Conservation (phyloP, 352 stramenopile genomes). For the Globisporangium perplexum region DNA sequence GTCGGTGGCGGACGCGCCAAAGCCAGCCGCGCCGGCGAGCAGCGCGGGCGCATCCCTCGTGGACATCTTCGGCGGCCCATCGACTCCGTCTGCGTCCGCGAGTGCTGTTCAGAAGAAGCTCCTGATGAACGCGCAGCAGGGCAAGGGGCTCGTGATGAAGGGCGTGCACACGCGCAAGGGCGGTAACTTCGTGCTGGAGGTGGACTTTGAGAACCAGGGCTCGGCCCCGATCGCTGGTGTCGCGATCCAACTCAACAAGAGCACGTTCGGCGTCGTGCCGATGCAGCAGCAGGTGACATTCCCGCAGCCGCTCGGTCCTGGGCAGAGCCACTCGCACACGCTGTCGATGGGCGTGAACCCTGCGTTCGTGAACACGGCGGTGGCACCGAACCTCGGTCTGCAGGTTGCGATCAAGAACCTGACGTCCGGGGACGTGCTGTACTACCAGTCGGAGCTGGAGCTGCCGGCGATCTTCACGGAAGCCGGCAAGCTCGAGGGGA, state of each 20-base stretch:
- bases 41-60: slow-evolving; percentile 38
- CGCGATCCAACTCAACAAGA: slow-evolving; percentile 98
- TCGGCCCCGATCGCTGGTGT: slow-evolving; percentile 84
- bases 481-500: slow-evolving; percentile 86
- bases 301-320: slow-evolving; percentile 48
- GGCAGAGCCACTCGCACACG: slow-evolving; percentile 72
- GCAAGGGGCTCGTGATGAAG: slow-evolving; percentile 90
- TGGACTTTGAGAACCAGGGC: slow-evolving; percentile 88
- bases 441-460: slow-evolving; percentile 93
- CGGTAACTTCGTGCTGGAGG: slow-evolving; percentile 63
- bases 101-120: slow-evolving; percentile 53
- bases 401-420: slow-evolving; percentile 98
- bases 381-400: slow-evolving; percentile 76
- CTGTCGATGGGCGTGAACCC: slow-evolving; percentile 78
- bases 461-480: slow-evolving; percentile 88
- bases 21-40: slow-evolving; percentile 24
- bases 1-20: slow-evolving; percentile 54
- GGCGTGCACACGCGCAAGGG: slow-evolving; percentile 58
- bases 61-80: slow-evolving; percentile 81
- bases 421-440: slow-evolving; percentile 90
- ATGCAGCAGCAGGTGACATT: slow-evolving; percentile 89
- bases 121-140: slow-evolving; percentile 69
- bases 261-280: slow-evolving; percentile 94
- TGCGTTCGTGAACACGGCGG: slow-evolving; percentile 65
- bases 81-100: slow-evolving; percentile 28